Evolutionary conservation across 2,329 filamentous ascomycete species (phyloP).

Genomic region (Diaporthe capsici): DNA sequence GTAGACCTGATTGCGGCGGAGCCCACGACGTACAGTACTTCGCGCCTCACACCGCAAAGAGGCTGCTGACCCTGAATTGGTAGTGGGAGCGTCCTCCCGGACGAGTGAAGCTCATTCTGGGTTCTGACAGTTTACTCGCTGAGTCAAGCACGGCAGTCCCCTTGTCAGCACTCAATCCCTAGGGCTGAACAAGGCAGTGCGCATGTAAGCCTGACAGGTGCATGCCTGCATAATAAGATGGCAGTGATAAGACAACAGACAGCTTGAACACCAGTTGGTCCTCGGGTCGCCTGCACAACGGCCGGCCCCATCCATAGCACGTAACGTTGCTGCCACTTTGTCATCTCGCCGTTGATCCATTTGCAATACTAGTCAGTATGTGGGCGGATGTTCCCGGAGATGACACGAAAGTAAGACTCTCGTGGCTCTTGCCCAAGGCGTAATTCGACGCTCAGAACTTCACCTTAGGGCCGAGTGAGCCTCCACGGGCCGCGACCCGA

Average conservation of each 20-base stretch:
- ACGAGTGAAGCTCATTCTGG: slow-evolving; percentile 23
- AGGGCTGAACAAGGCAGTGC: slow-evolving; percentile 33
- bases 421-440: not conserved
- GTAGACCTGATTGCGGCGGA: not conserved
- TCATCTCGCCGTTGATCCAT: not conserved
- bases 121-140: slow-evolving; percentile 21
- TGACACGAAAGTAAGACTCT: not conserved
- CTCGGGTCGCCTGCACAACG: not conserved
- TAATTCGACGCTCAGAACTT: not conserved
- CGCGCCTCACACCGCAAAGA: not conserved
- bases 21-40: not conserved
- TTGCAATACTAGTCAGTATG: not conserved
- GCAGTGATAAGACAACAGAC: slow-evolving; percentile 22
- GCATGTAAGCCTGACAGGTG: slow-evolving; percentile 19
- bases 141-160: slow-evolving; percentile 19
- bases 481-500: slow-evolving; percentile 21
- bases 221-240: slow-evolving; percentile 19
- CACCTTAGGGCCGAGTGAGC: not conserved
- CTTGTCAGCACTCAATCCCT: slow-evolving; percentile 36
- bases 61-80: not conserved
- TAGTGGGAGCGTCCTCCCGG: not conserved
- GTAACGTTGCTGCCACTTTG: slow-evolving; percentile 18
- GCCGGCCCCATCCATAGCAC: not conserved
- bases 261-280: not conserved
- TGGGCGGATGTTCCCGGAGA: not conserved